These are phyloP conservation scores for Albophoma yamanashiensis DNA, from an alignment of 2,329 filamentous ascomycete genomes.

Conservation along the genomic window DNA sequence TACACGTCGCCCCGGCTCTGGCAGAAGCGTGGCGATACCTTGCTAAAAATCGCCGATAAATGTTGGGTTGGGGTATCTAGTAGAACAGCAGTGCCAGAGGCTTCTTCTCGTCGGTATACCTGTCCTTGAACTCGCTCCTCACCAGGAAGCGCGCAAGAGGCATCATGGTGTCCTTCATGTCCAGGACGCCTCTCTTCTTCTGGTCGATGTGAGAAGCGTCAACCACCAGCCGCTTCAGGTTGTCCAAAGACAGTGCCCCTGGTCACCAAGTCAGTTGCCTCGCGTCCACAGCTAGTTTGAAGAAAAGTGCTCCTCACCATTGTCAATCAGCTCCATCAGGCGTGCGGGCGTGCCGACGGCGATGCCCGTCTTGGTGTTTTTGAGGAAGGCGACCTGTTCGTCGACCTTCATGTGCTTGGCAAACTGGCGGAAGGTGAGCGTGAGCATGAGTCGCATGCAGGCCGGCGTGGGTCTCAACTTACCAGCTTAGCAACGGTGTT, in stretches of 20 bases:
- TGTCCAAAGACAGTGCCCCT: constrained; percentile 58
- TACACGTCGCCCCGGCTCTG: no score
- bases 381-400: constrained; percentile 70
- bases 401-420: constrained; percentile 96
- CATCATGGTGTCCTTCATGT: constrained; percentile 88
- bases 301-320: constrained; percentile 42
- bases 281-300: neutral
- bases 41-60: no score
- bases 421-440: constrained; percentile 39
- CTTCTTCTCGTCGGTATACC: constrained; percentile 51
- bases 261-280: constrained; percentile 1
- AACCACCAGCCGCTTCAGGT: constrained; percentile 70
- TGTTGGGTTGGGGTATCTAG: constrained; percentile 23
- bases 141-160: constrained; percentile 68
- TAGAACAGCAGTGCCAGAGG: constrained; percentile 56
- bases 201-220: constrained; percentile 90
- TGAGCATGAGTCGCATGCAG: no score
- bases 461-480: constrained; percentile 8
- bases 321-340: constrained; percentile 70
- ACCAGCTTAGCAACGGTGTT: constrained; percentile 72
- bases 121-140: constrained; percentile 57
- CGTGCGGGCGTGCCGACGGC: constrained; percentile 84
- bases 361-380: constrained; percentile 63
- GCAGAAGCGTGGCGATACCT: no score
- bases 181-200: constrained; percentile 87